phyloP scores from a whole-genome alignment of 768 basidiomycete species.

The Strobilomyces dryophilus region DNA sequence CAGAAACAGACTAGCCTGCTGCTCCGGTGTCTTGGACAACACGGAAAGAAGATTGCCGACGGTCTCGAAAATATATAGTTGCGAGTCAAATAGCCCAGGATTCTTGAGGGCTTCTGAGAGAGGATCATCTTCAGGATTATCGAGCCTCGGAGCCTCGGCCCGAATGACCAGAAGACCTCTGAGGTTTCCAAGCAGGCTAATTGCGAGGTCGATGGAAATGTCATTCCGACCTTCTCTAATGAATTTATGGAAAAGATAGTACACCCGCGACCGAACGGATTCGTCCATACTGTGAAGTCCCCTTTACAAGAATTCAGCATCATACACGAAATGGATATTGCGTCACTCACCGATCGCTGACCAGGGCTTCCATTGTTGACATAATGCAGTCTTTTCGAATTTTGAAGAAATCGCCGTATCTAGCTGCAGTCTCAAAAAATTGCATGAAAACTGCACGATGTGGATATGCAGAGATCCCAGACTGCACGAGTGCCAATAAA shows the following conservation, averaged over 20 bases:
- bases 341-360: slow-evolving; percentile 66
- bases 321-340: not conserved
- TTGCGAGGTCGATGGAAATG: slow-evolving; percentile 67
- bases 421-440: slow-evolving; percentile 88
- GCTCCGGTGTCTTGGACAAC: slow-evolving; percentile 60
- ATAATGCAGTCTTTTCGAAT: slow-evolving; percentile 85
- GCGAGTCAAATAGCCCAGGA: slow-evolving; percentile 74
- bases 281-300: slow-evolving; percentile 80
- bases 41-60: slow-evolving; percentile 80
- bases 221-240: slow-evolving; percentile 80
- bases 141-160: slow-evolving; percentile 72
- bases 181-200: slow-evolving; percentile 65
- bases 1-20: slow-evolving; percentile 64
- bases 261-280: slow-evolving; percentile 70
- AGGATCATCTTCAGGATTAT: slow-evolving; percentile 67
- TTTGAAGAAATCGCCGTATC: slow-evolving; percentile 97
- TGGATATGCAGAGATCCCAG: slow-evolving; percentile 77
- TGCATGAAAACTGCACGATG: slow-evolving; percentile 83
- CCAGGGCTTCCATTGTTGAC: slow-evolving; percentile 83
- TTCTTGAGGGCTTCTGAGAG: slow-evolving; percentile 78
- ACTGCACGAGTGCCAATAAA: slow-evolving; percentile 77
- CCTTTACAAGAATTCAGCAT: slow-evolving; percentile 37
- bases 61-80: slow-evolving; percentile 93
- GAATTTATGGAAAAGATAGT: slow-evolving; percentile 91
- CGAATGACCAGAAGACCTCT: slow-evolving; percentile 76